Base-by-base conservation (phyloP, 176 grass and related monocot genomes). In the Echinochloa phyllopogon region DNA sequence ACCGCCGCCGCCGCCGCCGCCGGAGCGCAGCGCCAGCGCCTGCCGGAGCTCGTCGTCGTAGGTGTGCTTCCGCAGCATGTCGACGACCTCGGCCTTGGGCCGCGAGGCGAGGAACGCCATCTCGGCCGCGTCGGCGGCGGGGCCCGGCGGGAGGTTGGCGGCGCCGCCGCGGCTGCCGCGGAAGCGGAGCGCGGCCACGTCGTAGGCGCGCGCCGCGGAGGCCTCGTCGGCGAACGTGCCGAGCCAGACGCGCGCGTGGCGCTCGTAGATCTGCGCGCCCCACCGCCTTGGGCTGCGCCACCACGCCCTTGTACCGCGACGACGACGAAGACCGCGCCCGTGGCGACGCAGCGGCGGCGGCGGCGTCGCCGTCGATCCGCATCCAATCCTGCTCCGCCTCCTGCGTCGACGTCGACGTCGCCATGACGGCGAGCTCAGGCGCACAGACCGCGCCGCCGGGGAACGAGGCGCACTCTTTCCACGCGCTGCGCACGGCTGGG, bases 261-360 rank as follows among this genome's bases (percentile, higher is more conserved):
- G 79, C 88, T 97, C 95, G 43, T 97, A 97, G 83, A 94, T 97
- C 89, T 97, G 95, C 17, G 95, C 86, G 6, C 95, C 95, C 92
- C 95, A 97, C 9, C 95, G 84, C 27, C 92, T 97, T 97, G 16
- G 95, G 95, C 87, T 97, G 95, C 10, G 95, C 86, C 52, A 97
- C 95, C 4, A 97, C 95, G 72, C 95, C 95, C 83, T 94, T 97
- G 88, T 86, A 94, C 56, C 77, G 88, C 20, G 88, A 94, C 49
- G 85, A 83, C 27, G 72, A 29, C 25, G 45, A 21, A 2, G 9
- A 37, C 13, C 14, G 4, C 49, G 48, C 48, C 16, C 49, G 27
- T 3, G 72, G 8, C 27, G 25, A 7, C 25, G 45, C 6, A 23
- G 42, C 13, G 11, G 45, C 70, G 1, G 49, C 27, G 23, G 24